Evolutionary conservation across 441 rosid species (phyloP).

Genomic region (Hura crepitans): DNA sequence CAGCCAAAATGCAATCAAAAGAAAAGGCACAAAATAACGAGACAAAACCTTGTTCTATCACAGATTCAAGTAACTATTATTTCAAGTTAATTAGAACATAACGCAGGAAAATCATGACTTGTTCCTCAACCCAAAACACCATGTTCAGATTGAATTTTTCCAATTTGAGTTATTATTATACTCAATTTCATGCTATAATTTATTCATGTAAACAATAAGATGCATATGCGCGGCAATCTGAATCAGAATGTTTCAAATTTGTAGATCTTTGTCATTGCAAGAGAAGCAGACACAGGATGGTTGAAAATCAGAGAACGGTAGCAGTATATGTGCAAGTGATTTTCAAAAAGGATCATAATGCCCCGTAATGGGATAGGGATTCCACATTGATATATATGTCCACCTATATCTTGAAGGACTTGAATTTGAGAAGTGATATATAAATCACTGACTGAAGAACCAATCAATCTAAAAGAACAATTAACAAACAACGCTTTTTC

Average conservation of each 20-base stretch:
- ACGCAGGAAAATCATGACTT: not conserved
- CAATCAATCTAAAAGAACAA: not conserved
- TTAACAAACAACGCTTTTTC: not conserved
- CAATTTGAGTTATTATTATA: not conserved
- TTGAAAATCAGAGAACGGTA: not conserved
- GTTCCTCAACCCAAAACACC: not conserved
- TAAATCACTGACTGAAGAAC: not conserved
- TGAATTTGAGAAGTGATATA: not conserved
- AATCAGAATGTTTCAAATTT: not conserved
- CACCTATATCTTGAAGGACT: too few relatives aligned
- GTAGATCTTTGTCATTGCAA: not conserved
- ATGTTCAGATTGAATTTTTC: not conserved
- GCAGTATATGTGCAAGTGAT: not conserved
- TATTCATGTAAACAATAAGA: not conserved
- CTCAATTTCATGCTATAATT: not conserved
- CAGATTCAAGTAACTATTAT: not conserved
- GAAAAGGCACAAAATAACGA: not conserved
- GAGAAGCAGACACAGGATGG: not conserved
- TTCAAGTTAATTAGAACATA: not conserved
- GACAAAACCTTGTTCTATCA: not conserved
- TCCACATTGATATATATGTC: not conserved
- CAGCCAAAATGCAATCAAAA: not conserved
- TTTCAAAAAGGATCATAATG: not conserved
- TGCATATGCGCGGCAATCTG: too few relatives aligned
- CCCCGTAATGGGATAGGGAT: not conserved